Evolutionary conservation across 2,329 filamentous ascomycete genomes (phyloP).

Genomic region (Trichophaea hybrida): DNA sequence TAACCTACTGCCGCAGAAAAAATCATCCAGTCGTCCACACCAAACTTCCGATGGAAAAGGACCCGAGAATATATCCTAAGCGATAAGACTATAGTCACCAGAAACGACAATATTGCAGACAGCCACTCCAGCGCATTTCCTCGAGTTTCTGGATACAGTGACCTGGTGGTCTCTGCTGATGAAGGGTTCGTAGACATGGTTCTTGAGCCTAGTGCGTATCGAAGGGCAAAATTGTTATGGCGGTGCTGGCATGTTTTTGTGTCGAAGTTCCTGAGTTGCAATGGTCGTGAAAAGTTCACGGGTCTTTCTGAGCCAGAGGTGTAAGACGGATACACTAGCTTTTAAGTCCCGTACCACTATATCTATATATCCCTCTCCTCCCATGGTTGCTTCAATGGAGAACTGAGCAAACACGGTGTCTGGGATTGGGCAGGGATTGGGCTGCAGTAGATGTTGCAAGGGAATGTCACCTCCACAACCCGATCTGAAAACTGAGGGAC

Average conservation of each 20-base stretch:
- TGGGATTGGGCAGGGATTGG: too few species aligned
- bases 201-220: too few species aligned
- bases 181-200: not conserved
- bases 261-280: not conserved
- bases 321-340: not conserved
- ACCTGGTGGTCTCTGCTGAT: not conserved
- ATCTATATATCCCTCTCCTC: not conserved
- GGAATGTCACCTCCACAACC: not conserved
- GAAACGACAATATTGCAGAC: not conserved
- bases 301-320: not conserved
- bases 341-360: not conserved
- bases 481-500: not conserved
- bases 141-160: not conserved
- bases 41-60: constrained; percentile 21
- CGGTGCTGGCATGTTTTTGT: not conserved
- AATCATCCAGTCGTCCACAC: constrained; percentile 27
- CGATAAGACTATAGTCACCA: not conserved
- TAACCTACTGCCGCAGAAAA: constrained; percentile 19
- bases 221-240: not conserved
- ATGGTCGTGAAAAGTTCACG: not conserved
- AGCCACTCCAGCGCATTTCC: not conserved
- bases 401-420: not conserved
- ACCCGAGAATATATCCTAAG: constrained; percentile 20
- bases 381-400: not conserved
- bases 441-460: not conserved